A percentile compares a stretch with the other conserved stretches of the same genome.
These are phyloP conservation scores for Pseudisothecium myosuroides DNA, from an alignment of 225 moss, liverwort and hornwort genomes.

Conservation along the genomic window DNA sequence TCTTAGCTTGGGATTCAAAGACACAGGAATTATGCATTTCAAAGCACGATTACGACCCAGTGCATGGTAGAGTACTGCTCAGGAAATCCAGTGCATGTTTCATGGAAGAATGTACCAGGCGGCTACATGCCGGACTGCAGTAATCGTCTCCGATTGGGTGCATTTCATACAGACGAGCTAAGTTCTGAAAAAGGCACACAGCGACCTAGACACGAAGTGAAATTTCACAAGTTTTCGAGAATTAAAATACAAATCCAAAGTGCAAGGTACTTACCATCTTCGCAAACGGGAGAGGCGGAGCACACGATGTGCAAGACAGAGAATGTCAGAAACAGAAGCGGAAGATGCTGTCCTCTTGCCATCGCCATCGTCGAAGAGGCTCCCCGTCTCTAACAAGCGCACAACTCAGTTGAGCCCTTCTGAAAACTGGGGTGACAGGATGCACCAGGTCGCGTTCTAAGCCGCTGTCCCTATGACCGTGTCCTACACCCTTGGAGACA, in stretches of 20 bases:
- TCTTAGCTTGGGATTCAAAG: not conserved
- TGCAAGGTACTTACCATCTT: conserved; percentile 11
- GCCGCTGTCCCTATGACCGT: not conserved
- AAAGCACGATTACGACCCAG: not conserved
- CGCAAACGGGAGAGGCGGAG: conserved; percentile 17
- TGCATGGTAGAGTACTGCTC: not conserved
- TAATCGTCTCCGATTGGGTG: not conserved
- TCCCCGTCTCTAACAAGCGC: not conserved
- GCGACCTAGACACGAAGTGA: not conserved
- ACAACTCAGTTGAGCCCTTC: not conserved
- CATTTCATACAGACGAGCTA: not conserved
- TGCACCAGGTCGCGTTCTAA: not conserved
- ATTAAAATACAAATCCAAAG: not conserved
- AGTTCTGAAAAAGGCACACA: not conserved
- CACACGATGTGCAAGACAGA: not conserved
- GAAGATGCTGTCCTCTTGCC: not conserved
- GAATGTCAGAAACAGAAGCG: not conserved
- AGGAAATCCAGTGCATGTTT: not conserved
- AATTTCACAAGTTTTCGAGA: not conserved
- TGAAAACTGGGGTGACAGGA: not conserved
- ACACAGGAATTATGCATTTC: not conserved
- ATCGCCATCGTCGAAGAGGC: not conserved
- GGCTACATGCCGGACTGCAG: not conserved
- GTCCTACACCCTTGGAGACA: not conserved
- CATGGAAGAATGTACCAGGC: not conserved